Evolutionary conservation across 1,139 yeast genomes (phyloP).

Genomic region (Suhomyces choctaworum): DNA sequence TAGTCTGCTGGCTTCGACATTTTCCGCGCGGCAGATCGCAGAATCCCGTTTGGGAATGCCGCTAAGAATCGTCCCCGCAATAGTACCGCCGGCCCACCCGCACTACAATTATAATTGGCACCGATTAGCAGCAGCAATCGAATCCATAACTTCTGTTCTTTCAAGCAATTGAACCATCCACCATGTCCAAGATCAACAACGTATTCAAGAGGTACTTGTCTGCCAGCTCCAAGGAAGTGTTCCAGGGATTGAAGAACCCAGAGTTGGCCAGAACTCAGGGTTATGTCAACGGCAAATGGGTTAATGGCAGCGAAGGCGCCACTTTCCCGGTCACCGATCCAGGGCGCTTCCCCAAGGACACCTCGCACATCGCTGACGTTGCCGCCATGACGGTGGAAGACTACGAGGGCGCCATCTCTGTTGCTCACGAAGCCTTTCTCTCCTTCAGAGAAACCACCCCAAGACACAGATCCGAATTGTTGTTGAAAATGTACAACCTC

Average conservation of each 20-base stretch:
- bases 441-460: constrained; percentile 40
- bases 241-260: constrained; percentile 30
- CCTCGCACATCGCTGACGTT: constrained; percentile 38
- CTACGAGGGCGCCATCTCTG: constrained; percentile 38
- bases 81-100: too few species aligned
- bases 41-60: too few species aligned
- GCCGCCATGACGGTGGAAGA: constrained; percentile 38
- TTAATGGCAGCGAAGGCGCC: constrained; percentile 26
- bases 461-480: constrained; percentile 39
- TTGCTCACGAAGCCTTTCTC: constrained; percentile 39
- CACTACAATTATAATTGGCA: too few species aligned
- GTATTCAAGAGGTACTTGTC: constrained; percentile 7
- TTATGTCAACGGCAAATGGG: constrained; percentile 48
- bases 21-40: too few species aligned
- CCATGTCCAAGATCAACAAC: not conserved
- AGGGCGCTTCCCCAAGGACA: constrained; percentile 31
- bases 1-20: too few species aligned
- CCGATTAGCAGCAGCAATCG: too few species aligned
- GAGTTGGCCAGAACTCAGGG: constrained; percentile 40
- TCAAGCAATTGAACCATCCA: not conserved
- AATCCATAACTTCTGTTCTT: not conserved
- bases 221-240: constrained; percentile 15
- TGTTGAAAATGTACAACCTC: constrained; percentile 31
- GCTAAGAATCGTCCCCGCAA: too few species aligned
- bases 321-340: constrained; percentile 49